Conservation (phyloP, 208 protist genomes). For the Acanthamoeba lugdunensis region DNA sequence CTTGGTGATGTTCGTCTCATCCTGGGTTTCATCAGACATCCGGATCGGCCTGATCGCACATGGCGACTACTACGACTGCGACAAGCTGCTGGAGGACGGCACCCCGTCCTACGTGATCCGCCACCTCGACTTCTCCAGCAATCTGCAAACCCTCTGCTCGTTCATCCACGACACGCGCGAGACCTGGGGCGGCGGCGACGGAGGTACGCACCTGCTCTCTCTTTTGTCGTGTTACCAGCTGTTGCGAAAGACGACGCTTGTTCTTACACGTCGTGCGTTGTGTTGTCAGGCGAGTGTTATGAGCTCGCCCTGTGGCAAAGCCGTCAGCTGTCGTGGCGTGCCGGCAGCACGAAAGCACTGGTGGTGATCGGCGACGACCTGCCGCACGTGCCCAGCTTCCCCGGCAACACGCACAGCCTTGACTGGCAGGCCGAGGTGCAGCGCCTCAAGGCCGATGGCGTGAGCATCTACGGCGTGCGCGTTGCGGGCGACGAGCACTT, state of each 20-base stretch:
- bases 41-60: conserved; percentile 10
- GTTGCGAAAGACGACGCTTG: no score
- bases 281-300: conserved; percentile 16
- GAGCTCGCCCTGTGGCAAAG: conserved; percentile 12
- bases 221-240: no score
- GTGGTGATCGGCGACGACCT: conserved; percentile 52
- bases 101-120: conserved; percentile 16
- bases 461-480: conserved; percentile 33
- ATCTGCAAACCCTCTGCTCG: background rate
- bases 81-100: background rate
- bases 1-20: no score
- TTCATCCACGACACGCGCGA: background rate
- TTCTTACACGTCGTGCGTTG: background rate
- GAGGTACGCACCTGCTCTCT: background rate
- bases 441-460: background rate
- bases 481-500: background rate
- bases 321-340: conserved; percentile 16
- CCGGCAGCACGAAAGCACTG: background rate
- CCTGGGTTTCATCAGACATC: background rate
- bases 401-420: background rate
- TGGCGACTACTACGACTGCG: background rate
- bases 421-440: conserved; percentile 19
- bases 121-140: background rate
- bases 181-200: conserved; percentile 45
- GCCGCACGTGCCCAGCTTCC: conserved; percentile 4